Evolutionary conservation across 2,329 filamentous ascomycete species (phyloP), one percentile per base, ranked within the genome.

Genomic region (Alternaria panax): DNA sequence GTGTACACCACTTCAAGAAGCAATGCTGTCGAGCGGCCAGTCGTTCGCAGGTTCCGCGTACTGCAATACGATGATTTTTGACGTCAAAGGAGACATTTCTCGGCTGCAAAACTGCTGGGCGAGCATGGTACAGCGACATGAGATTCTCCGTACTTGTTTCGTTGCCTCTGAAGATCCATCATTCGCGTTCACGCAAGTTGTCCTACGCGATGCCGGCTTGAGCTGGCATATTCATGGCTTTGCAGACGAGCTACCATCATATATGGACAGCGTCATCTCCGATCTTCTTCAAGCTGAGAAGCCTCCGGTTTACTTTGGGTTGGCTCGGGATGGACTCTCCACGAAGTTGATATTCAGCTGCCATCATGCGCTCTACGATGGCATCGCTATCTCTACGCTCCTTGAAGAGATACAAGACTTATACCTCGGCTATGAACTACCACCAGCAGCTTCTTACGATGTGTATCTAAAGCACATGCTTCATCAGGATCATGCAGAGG

Each of bases 301-400:
- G 36, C 75, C 77, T n/a, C 80, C 80, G 6, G 70, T 80, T 28
- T 69, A 69, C 22, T 69, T 82, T 25, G 75, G 74, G 5, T 52
- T 74, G 7, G 57, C 70, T 12, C 42, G 59, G 12, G 40, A 60
- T 25, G 66, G 59, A 2, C 51, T 64, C 7, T 65, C 72, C 7
- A 69, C 60, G 9, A 74, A 73, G 25, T 57, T 86, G 7, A 65
- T 84, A 3, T 79, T 89, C 47, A 81, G 81, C 22, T 87, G 88
- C 67, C 93, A 97, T 68, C 93, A 97, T 78, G 91, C 92, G 2
- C 80, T 97, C 0, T 96, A 97, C 68, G 93, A 97, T 77, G 93
- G 90, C 0, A 87, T 90, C 34, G 92, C 92, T 0, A 90, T 97
- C 70, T 80, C 84, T 1, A 82, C 83, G 8, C 80, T 97, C 0